Conservation (phyloP, 139 green algal species). For the Ettlia oleoabundans region DNA sequence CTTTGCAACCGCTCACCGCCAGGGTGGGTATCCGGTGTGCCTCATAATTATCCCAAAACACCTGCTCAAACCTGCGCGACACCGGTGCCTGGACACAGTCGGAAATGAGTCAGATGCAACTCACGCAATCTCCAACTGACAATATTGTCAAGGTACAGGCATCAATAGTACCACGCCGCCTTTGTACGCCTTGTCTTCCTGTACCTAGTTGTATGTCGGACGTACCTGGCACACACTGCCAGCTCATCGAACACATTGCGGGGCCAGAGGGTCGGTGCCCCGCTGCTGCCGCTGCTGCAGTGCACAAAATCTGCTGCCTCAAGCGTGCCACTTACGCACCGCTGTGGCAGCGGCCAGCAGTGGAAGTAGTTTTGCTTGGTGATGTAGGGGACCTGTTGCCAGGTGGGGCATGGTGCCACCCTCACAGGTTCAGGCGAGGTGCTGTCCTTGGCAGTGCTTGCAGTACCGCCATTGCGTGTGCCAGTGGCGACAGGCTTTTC, state of each 20-base stretch:
- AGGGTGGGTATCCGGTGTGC: background rate
- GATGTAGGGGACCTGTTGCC: background rate
- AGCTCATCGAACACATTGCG: slow-evolving; percentile 19
- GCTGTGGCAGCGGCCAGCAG: background rate
- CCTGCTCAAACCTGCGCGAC: slow-evolving; percentile 20
- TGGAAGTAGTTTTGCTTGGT: slow-evolving; percentile 25
- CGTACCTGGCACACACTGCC: background rate
- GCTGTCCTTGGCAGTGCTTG: no score
- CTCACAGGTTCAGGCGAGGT: no score
- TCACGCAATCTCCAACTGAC: no score
- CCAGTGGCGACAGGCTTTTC: no score
- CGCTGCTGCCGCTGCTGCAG: slow-evolving; percentile 1
- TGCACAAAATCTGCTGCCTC: slow-evolving; percentile 3
- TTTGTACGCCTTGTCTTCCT: no score
- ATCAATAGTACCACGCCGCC: no score
- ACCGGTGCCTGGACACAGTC: background rate
- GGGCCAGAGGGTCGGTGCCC: slow-evolving; percentile 1
- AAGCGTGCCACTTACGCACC: slow-evolving; percentile 4
- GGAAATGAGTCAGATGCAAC: no score
- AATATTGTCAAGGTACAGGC: no score
- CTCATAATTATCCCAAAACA: slow-evolving; percentile 19
- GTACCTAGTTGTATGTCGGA: background rate
- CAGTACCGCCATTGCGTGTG: no score
- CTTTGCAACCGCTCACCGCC: no score
- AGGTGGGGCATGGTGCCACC: no score